These are phyloP conservation scores for Erigeron canadensis DNA, from an alignment of 129 eudicot species.

Conservation along the genomic window DNA sequence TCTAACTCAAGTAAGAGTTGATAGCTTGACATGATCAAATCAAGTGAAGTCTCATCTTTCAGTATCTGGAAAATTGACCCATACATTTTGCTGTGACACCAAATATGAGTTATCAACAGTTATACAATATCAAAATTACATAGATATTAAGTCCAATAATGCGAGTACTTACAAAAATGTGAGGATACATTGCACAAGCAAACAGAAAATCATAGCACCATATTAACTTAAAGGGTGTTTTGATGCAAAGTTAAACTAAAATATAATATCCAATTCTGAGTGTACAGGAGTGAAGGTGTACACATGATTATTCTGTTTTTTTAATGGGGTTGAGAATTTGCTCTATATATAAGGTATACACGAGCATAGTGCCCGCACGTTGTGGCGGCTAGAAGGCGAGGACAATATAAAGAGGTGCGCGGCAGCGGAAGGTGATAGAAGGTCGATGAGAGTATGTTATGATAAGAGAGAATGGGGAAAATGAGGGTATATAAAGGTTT, in stretches of 20 bases:
- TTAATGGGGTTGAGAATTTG: no score
- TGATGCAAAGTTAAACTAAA: background rate
- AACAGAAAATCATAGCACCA: background rate
- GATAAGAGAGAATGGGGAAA: no score
- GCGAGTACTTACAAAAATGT: background rate
- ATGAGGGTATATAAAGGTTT: no score
- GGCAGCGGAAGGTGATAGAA: no score
- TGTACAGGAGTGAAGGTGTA: background rate
- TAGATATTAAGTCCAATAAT: background rate
- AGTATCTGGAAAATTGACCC: conserved; percentile 69
- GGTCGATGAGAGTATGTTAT: no score
- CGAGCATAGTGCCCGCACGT: no score
- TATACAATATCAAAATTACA: background rate
- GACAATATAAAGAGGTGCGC: no score
- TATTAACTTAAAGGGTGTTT: background rate
- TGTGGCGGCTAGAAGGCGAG: no score
- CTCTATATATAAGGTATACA: no score
- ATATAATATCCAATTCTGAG: background rate
- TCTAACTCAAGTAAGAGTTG: conserved; percentile 70
- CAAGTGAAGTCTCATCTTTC: conserved; percentile 68
- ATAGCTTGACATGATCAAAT: conserved; percentile 70
- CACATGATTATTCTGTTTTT: no score
- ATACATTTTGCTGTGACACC: conserved; percentile 67
- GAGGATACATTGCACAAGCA: background rate
- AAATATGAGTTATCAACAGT: conserved; percentile 20